Evolutionary conservation across 2,329 filamentous ascomycete genomes (phyloP).

Genomic region (Sclerotinia borealis): DNA sequence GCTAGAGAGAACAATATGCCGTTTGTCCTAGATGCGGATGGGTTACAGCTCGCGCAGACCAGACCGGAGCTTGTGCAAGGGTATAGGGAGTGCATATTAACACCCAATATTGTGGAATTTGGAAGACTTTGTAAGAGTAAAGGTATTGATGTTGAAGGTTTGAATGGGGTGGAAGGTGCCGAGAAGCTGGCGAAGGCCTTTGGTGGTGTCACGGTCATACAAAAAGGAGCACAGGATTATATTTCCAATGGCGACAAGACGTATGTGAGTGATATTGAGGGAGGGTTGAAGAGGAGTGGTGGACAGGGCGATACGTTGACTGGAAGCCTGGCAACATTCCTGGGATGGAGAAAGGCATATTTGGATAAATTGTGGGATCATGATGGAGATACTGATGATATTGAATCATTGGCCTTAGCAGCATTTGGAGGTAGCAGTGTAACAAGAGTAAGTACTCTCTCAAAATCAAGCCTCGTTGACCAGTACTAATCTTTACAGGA

Average conservation of each 20-base stretch:
- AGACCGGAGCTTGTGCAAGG: conserved; percentile 72
- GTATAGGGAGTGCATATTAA: conserved; percentile 79
- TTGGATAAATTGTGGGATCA: conserved; percentile 74
- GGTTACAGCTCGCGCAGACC: conserved; percentile 69
- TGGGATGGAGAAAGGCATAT: conserved; percentile 86
- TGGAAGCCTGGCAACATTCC: conserved; percentile 77
- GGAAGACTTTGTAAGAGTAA: conserved; percentile 71
- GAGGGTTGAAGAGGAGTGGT: conserved; percentile 83
- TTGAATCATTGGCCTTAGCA: conserved; percentile 66
- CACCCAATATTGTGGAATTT: conserved; percentile 94
- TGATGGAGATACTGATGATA: conserved; percentile 42
- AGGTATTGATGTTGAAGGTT: conserved; percentile 51
- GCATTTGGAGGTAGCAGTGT: conserved; percentile 84
- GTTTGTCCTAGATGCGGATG: conserved; percentile 89
- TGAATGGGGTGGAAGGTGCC: conserved; percentile 42
- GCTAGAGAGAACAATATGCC: conserved; percentile 68
- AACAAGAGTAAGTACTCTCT: conserved; percentile 58
- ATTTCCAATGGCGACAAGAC: conserved; percentile 76
- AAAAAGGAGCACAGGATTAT: conserved; percentile 79
- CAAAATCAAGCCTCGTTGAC: conserved; percentile 9
- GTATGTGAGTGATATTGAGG: conserved; percentile 68
- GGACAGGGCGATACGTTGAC: conserved; percentile 96
- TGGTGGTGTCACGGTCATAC: conserved; percentile 82
- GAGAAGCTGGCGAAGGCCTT: conserved; percentile 66
- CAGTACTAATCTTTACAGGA: conserved; percentile 43